Base-by-base conservation (phyloP, 805 yeast genomes). In the Hyphopichia homilentoma region DNA sequence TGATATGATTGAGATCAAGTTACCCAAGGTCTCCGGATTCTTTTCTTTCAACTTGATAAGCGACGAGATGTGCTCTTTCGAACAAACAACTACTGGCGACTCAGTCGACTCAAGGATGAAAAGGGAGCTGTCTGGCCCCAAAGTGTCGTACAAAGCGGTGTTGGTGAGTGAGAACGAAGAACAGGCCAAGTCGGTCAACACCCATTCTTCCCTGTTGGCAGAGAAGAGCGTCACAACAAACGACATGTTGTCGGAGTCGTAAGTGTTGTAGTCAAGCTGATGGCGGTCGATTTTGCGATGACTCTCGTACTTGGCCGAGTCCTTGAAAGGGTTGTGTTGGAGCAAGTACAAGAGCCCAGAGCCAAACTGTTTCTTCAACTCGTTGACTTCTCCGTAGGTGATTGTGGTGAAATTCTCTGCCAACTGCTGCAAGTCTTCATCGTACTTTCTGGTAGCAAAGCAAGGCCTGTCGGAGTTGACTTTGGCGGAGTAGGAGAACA, bases 1-100 rank as follows among this genome's bases (percentile, higher is more conserved):
- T 29, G 77, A 73, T 13, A 82, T 63, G 33, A 83, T 52, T 16
- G 76, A 62, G 43, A 76, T 75, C 35, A 82, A 49, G 38, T 41
- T 40, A 19, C 52, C 54, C 35, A 75, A 57, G 9, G 57, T 41
- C 1, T 53, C 46, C 4, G 61, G 54, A 39, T 43, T 32, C 12
- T 44, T 32, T 3, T 65, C 57, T 34, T 73, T 61, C 45, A 77
- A 61, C 7, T 60, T 57, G 27, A 81, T 53, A 14, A 81, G 53
- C n/a, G 50, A 57, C 19, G 56, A 53, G 35, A 81, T 52, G 43
- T 81, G 77, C 29, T 63, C 62, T 35, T 66, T 68, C 6, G 86
- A 68, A 29, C 75, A 62, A 13, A 80, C 62, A 21, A 81, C 61
- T 9, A 79, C 67, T 2, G 71, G 71, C 16, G 59, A 50, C 29